Base-by-base conservation (phyloP, 1,284 basidiomycete species). In the Apiotrichum porosum region DNA sequence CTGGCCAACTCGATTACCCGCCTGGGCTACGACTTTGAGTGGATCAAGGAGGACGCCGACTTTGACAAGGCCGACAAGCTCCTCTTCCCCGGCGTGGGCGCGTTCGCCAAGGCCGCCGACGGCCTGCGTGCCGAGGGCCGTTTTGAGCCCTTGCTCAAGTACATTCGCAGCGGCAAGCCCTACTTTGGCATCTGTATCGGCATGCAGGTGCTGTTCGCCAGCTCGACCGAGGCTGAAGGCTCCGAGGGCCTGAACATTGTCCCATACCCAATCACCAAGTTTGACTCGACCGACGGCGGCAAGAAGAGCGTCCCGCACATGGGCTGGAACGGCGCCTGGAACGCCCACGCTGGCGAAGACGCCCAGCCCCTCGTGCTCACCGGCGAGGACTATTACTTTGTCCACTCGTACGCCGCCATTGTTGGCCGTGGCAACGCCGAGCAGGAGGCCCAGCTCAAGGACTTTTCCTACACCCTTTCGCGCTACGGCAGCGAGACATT, bases 101-200 rank as follows among this genome's bases (percentile, higher is more conserved):
- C 91, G 8, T 98, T 97, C 69, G 85, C 86, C 46, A 84, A 85
- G 35, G 95, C 94, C 9, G 84, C 97, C 62, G 77, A 81, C 43
- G 84, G 86, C 48, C 82, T 99, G 39, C 74, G 78, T 35, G 69
- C 78, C 15, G 83, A 84, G 57, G 89, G 87, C 30, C 82, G 93
- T 50, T 78, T 86, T 28, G 81, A 88, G 58, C 91, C 90, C 30
- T 78, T 99, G 44, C 81, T 80, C 52, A 73, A 80, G 44, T 98
- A 97, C 75, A 85, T 98, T 60, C 75, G 76, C 18, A 90, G 88
- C 13, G 95, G 95, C 28, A 83, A 82, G 66, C 95, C 95, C 1
- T 98, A 95, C 76, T 90, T 92, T 73, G 90, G 90, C 36, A 98
- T 99, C 78, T 99, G 95, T 75, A 91, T 99, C 65, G 95, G 92